phyloP scores from a whole-genome alignment of 2,329 filamentous ascomycete species.

The Penicillium frequentans region DNA sequence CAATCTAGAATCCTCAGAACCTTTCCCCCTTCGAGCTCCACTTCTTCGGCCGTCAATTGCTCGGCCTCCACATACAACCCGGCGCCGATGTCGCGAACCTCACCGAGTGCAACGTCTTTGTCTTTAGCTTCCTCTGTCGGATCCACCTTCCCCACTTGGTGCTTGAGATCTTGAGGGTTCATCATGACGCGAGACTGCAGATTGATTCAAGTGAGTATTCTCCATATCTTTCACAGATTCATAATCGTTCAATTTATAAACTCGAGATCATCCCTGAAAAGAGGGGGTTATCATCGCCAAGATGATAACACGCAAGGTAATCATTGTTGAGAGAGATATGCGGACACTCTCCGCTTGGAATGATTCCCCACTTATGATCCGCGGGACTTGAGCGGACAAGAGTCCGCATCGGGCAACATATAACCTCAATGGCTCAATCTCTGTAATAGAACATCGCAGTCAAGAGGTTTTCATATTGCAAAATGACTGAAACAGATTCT shows the following conservation, averaged over 20 bases:
- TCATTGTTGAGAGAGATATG: not conserved
- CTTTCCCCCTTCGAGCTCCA: conserved; percentile 43
- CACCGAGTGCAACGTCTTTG: conserved; percentile 11
- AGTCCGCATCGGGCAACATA: conserved; percentile 8
- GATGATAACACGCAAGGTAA: conserved; percentile 10
- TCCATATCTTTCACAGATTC: too few species aligned
- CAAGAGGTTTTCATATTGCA: not conserved
- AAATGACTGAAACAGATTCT: conserved; percentile 7
- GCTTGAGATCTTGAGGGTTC: not conserved
- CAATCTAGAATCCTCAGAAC: conserved; percentile 27
- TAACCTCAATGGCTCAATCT: not conserved
- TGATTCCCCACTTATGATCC: conserved; percentile 9
- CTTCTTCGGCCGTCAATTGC: conserved; percentile 45
- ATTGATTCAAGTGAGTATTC: too few species aligned
- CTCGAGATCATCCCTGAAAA: not conserved
- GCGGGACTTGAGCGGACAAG: conserved; percentile 4
- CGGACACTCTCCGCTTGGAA: not conserved
- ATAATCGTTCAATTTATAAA: too few species aligned
- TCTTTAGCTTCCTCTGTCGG: not conserved
- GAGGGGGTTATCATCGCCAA: conserved; percentile 9
- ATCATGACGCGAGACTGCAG: not conserved
- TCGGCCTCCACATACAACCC: conserved; percentile 48
- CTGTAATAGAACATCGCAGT: not conserved
- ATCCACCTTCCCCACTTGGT: not conserved
- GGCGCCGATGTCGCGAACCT: conserved; percentile 43